Evolutionary conservation across 2,329 filamentous ascomycete species (phyloP), one percentile per base, ranked within the genome.

Genomic region (Ascochyta pisi): DNA sequence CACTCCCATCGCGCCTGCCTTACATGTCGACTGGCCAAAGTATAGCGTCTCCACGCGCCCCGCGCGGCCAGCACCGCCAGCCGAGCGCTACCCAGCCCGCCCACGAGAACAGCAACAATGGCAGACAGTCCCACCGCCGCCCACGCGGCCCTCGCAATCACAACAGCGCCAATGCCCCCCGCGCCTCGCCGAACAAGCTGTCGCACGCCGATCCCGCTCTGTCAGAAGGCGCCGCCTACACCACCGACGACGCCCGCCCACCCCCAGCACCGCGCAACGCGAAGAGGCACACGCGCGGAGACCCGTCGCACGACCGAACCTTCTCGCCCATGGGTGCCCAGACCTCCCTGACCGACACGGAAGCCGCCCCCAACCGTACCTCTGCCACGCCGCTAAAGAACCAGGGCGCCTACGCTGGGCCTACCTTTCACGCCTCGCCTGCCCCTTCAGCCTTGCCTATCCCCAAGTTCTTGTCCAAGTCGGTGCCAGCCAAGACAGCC

Each of bases 401-500:
- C n/a, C 71, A 74, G 39, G 66, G 74, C 58, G 87, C 89, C 41
- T 99, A 96, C 77, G 95, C 95, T 35, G 95, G 94, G 13, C 90
- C 94, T 31, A 96, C 92, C 5, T 99, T 98, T 75, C 93, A 97
- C 76, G 91, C 92, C 37, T 98, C 95, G 8, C 95, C 95, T 19
- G 94, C 93, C 1, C 90, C 95, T 0, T 96, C 92, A 8, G 88
- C 92, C 23, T 82, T 99, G 29, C 95, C 95, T 0, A 89, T 97
- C 55, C 95, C 95, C 10, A 96, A 89, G 69, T 96, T 97, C 74
- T 85, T 90, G 59, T 89, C 89, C 26, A 93, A 89, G 68, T 87
- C 91, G 0, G 82, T 90, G 12, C 87, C 88, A 3, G 88, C 89
- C 54, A 75, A 75, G 61, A 59, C 67, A 19, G 62, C 58, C 15